phyloP scores from a whole-genome alignment of 2,329 filamentous ascomycete species.

The Epichloe uncinata region DNA sequence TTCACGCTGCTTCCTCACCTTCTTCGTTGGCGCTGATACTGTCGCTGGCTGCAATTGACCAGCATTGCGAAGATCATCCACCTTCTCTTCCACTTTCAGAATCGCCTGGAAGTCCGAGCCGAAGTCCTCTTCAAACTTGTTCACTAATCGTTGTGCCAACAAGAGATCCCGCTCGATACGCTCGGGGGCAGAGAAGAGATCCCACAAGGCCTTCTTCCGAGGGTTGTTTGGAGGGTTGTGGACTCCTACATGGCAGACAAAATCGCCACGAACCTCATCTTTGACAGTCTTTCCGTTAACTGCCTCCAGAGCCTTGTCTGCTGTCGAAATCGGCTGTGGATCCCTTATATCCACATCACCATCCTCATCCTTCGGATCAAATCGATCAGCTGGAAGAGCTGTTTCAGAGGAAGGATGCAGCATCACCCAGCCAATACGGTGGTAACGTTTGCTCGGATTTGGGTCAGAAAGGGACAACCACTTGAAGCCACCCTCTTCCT shows the following conservation, averaged over 20 bases:
- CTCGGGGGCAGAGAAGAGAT: conserved; percentile 88
- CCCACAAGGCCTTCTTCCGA: conserved; percentile 92
- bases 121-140: conserved; percentile 75
- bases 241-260: conserved; percentile 92
- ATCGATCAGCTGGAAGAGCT: conserved; percentile 50
- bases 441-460: conserved; percentile 92
- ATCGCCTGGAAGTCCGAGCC: conserved; percentile 65
- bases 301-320: conserved; percentile 81
- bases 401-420: conserved; percentile 67
- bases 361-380: conserved; percentile 60
- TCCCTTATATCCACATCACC: conserved; percentile 44
- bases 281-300: conserved; percentile 97
- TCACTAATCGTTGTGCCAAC: conserved; percentile 67
- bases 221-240: conserved; percentile 79
- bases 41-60: conserved; percentile 61
- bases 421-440: conserved; percentile 98
- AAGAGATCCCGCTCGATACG: conserved; percentile 82
- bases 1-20: conserved; percentile 46
- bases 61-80: conserved; percentile 64
- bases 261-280: conserved; percentile 85
- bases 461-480: conserved; percentile 94
- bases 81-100: conserved; percentile 70
- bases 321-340: conserved; percentile 42
- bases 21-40: conserved; percentile 38
- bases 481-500: conserved; percentile 83